These are phyloP conservation scores for Dryas octopetala DNA, from an alignment of 306 rosid genomes.

Conservation along the genomic window DNA sequence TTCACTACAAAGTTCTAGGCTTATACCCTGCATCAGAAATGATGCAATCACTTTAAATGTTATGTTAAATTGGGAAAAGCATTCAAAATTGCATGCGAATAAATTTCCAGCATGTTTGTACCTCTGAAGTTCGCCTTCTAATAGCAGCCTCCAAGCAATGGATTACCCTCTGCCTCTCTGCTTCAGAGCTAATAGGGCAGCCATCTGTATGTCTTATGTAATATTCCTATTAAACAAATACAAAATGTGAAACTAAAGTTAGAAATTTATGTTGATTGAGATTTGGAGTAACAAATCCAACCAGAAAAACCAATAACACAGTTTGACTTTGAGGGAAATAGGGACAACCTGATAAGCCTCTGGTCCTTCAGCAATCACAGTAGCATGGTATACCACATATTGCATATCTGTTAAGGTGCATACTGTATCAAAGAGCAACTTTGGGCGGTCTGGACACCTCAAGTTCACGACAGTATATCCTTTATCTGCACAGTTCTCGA, in stretches of 20 bases:
- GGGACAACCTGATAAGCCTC: slow-evolving; percentile 85
- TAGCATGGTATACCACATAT: slow-evolving; percentile 91
- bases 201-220: slow-evolving; percentile 90
- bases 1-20: slow-evolving; percentile 80
- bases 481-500: slow-evolving; percentile 73
- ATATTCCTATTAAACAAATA: slow-evolving; percentile 57
- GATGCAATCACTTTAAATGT: neutral
- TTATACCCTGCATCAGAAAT: slow-evolving; percentile 65
- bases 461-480: slow-evolving; percentile 92
- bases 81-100: neutral
- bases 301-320: neutral
- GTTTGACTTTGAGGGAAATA: slow-evolving; percentile 15
- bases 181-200: slow-evolving; percentile 80
- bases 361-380: slow-evolving; percentile 85
- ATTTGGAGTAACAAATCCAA: neutral
- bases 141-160: slow-evolving; percentile 96
- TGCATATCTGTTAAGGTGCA: slow-evolving; percentile 97
- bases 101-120: slow-evolving; percentile 18
- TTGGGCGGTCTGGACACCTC: slow-evolving; percentile 89
- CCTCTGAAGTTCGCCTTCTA: slow-evolving; percentile 84
- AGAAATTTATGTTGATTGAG: neutral
- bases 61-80: neutral
- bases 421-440: slow-evolving; percentile 75
- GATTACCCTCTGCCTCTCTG: slow-evolving; percentile 91
- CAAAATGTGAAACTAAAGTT: neutral